Base-by-base conservation (phyloP, 768 basidiomycete genomes). In the Russula foetens region DNA sequence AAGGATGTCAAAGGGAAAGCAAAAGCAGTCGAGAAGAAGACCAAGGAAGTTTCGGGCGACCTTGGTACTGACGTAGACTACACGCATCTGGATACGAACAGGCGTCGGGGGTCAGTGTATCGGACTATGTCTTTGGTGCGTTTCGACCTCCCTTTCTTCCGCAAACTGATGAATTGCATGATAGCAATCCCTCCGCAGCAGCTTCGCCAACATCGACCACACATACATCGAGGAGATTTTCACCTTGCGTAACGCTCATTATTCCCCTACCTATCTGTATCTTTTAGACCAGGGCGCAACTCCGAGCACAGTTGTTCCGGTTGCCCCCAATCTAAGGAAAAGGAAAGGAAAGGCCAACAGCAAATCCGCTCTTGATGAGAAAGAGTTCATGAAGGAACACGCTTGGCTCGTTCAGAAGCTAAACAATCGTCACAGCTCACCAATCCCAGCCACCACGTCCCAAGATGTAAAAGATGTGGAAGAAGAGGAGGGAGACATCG, bases 251-350 rank as follows among this genome's bases (percentile, higher is more conserved):
- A 74, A 76, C 9, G 65, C 64, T 1, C 76, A 88, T 31, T 93
- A 90, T 66, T 87, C 84, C 0, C 87, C 90, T 0, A 77, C 89
- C 0, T 81, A 84, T 68, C 69, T 88, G 29, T 70, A 71, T 15
- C 75, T 92, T 9, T 66, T 66, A 0, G 74, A 76, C 48, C 74
- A 80, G 59, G 71, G 73, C 29, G 67, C 79, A 78, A 67, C 68
- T 66, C 46, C 51, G 28, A 47, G 19, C 17, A 53, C 50, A 5
- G 21, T 71, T 60, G 26, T 70, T 71, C 29, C 79, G 76, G 63
- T 65, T 67, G 2, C 69, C 69, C 17, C 69, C 71, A 73, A 73
- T 5, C 68, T 72, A 2, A 48, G 60, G 14, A 63, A 64, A 38
- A 66, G 69, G 7, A 77, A 75, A 67, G 74, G 77, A 29, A 66